Conservation (phyloP, 805 yeast species). For the Candida coquimbonensis region DNA sequence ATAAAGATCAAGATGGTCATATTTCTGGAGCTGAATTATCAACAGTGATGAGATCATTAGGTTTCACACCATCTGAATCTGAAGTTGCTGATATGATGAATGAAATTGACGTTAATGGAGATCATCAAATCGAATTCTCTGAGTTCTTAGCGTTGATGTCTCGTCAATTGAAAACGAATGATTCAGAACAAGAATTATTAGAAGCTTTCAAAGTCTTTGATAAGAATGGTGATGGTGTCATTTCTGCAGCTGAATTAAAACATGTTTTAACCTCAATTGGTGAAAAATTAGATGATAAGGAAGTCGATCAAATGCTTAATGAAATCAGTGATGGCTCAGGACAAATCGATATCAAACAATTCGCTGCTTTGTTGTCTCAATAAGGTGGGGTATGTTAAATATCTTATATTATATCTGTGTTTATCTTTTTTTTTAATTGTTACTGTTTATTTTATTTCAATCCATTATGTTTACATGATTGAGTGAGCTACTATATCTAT, state of each 20-base stretch:
- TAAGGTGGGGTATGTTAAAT: constrained; percentile 29
- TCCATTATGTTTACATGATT: background rate
- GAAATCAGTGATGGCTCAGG: constrained; percentile 97
- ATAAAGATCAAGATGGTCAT: constrained; percentile 94
- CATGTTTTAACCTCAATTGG: constrained; percentile 97
- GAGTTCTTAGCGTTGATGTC: constrained; percentile 77
- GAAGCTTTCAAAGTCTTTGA: constrained; percentile 99
- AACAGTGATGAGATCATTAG: constrained; percentile 98
- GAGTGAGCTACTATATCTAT: background rate
- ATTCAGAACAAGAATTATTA: constrained; percentile 91
- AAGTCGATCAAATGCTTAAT: constrained; percentile 93
- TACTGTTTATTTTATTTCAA: background rate
- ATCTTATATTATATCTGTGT: too few species aligned
- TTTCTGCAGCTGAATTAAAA: constrained; percentile 92
- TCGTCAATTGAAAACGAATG: constrained; percentile 90
- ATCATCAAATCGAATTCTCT: constrained; percentile 79
- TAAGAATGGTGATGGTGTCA: constrained; percentile 90
- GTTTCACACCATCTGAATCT: constrained; percentile 93
- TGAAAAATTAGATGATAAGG: constrained; percentile 92
- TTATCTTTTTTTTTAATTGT: background rate
- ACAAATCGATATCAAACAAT: constrained; percentile 94
- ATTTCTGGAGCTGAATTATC: constrained; percentile 95
- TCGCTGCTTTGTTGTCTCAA: constrained; percentile 83
- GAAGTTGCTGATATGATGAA: constrained; percentile 96
- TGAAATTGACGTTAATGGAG: constrained; percentile 93